phyloP scores from a whole-genome alignment of 352 stramenopile genomes.

The Phytophthora megakarya region DNA sequence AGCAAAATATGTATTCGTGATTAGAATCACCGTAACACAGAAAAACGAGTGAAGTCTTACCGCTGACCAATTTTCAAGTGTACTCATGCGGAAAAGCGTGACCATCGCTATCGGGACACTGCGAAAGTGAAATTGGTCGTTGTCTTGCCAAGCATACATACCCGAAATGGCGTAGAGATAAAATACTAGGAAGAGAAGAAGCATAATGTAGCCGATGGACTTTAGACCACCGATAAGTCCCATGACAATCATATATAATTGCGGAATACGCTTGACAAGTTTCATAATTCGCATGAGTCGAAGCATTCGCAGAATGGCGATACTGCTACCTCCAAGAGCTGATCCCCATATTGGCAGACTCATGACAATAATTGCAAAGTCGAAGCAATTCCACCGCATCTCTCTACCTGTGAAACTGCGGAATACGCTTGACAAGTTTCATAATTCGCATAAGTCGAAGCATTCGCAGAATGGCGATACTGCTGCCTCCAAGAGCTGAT shows the following conservation, averaged over 20 bases:
- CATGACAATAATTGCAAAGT: slow-evolving; percentile 86
- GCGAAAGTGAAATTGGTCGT: slow-evolving; percentile 87
- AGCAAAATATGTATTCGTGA: slow-evolving; percentile 10
- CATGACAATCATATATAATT: slow-evolving; percentile 93
- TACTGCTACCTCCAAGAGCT: slow-evolving; percentile 66
- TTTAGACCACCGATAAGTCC: slow-evolving; percentile 87
- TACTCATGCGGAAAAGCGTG: slow-evolving; percentile 85
- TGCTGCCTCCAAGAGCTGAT: slow-evolving; percentile 64
- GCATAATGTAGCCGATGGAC: slow-evolving; percentile 90
- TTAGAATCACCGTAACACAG: not conserved
- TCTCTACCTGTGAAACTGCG: slow-evolving; percentile 87
- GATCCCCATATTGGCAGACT: slow-evolving; percentile 73
- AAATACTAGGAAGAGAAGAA: slow-evolving; percentile 88
- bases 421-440: slow-evolving; percentile 90
- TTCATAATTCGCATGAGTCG: slow-evolving; percentile 91
- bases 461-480: slow-evolving; percentile 85
- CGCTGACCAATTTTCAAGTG: slow-evolving; percentile 81
- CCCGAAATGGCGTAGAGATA: slow-evolving; percentile 92
- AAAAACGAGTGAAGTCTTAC: slow-evolving; percentile 37
- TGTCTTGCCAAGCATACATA: slow-evolving; percentile 89
- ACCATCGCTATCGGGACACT: slow-evolving; percentile 80
- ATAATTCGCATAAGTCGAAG: slow-evolving; percentile 88
- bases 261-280: slow-evolving; percentile 86
- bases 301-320: slow-evolving; percentile 85
- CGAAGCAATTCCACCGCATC: slow-evolving; percentile 86